Evolutionary conservation across 179 eudicot species (phyloP).

Genomic region (Vitellaria paradoxa): DNA sequence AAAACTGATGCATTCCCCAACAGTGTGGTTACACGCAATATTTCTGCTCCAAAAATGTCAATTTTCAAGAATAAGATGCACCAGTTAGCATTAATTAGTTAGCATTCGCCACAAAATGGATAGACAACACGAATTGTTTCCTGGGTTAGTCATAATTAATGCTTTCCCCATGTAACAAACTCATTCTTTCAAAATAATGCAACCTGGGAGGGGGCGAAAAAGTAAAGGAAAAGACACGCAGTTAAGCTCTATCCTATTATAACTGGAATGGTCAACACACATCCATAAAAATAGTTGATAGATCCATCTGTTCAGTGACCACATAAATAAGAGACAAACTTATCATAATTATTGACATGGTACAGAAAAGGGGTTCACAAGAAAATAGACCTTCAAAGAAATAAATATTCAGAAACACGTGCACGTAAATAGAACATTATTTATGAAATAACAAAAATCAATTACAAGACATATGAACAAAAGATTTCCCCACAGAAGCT

Average conservation of each 20-base stretch:
- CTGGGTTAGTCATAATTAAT: slow-evolving; percentile 24
- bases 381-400: not conserved
- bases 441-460: no score
- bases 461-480: no score
- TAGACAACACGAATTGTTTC: slow-evolving; percentile 29
- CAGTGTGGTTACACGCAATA: slow-evolving; percentile 96
- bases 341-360: not conserved
- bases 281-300: not conserved
- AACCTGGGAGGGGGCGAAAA: not conserved
- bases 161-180: not conserved
- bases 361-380: not conserved
- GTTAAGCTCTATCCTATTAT: not conserved
- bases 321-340: not conserved
- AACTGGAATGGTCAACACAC: not conserved
- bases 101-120: slow-evolving; percentile 68
- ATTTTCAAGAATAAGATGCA: slow-evolving; percentile 93
- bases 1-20: slow-evolving; percentile 99
- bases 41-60: slow-evolving; percentile 98
- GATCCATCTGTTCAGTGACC: not conserved
- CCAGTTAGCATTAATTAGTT: slow-evolving; percentile 85
- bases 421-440: no score
- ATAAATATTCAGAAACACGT: not conserved
- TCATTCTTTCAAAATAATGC: not conserved
- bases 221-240: not conserved
- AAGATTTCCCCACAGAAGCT: no score